phyloP scores from a whole-genome alignment of 192 early-diverging fungal species.

The Paraglomus brasilianum region DNA sequence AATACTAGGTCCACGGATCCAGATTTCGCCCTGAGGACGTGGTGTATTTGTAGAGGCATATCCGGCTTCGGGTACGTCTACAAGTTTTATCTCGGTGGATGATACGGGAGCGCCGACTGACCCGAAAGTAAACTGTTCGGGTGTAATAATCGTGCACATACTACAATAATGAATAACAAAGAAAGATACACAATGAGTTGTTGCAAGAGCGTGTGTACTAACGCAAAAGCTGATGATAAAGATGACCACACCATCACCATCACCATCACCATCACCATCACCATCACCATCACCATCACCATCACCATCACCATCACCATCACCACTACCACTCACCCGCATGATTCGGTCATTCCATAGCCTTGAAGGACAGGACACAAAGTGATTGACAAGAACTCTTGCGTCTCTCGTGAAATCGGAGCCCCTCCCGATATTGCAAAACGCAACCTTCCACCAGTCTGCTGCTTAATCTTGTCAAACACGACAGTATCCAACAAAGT shows the following conservation, averaged over 20 bases:
- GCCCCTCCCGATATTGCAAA: slow-evolving; percentile 87
- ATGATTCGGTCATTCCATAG: slow-evolving; percentile 85
- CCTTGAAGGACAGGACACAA: slow-evolving; percentile 85
- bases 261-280: no score
- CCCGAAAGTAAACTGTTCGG: slow-evolving; percentile 55
- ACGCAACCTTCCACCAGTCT: slow-evolving; percentile 83
- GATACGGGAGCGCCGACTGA: slow-evolving; percentile 77
- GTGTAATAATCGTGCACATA: slow-evolving; percentile 66
- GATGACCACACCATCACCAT: no score
- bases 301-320: no score
- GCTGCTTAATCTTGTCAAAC: slow-evolving; percentile 78
- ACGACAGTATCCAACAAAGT: slow-evolving; percentile 71
- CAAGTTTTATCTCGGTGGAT: slow-evolving; percentile 76
- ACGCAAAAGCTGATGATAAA: no score
- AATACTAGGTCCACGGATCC: slow-evolving; percentile 77
- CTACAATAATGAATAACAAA: slow-evolving; percentile 33
- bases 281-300: no score
- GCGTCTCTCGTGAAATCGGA: slow-evolving; percentile 80
- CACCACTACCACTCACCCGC: slow-evolving; percentile 41
- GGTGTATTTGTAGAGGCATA: slow-evolving; percentile 60
- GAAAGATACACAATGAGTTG: neutral
- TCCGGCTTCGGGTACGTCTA: slow-evolving; percentile 64
- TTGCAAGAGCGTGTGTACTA: no score
- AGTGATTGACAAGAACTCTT: slow-evolving; percentile 74
- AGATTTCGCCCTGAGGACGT: slow-evolving; percentile 80